phyloP scores from a whole-genome alignment of 1,284 basidiomycete genomes.

The Moesziomyces sp. region DNA sequence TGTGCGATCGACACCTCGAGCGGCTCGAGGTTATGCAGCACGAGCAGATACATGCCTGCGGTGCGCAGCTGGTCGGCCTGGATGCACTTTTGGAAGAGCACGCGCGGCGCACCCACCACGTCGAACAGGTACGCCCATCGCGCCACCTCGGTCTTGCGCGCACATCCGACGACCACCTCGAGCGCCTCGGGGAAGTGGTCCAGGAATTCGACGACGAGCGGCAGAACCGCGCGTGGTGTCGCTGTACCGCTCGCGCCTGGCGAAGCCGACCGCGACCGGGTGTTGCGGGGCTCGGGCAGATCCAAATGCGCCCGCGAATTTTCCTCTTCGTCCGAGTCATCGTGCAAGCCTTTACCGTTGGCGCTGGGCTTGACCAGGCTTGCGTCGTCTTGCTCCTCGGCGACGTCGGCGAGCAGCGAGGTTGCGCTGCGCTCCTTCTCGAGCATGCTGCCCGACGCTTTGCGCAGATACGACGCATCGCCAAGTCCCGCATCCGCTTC shows the following conservation, averaged over 20 bases:
- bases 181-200: slow-evolving; percentile 91
- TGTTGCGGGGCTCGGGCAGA: slow-evolving; percentile 5
- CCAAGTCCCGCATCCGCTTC: slow-evolving; percentile 72
- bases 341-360: neutral
- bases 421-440: slow-evolving; percentile 38
- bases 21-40: slow-evolving; percentile 91
- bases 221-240: slow-evolving; percentile 72
- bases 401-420: slow-evolving; percentile 43
- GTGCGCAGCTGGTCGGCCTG: slow-evolving; percentile 80
- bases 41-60: slow-evolving; percentile 90
- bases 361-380: neutral
- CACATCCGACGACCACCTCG: slow-evolving; percentile 94
- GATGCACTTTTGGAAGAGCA: slow-evolving; percentile 90
- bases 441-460: slow-evolving; percentile 33
- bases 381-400: slow-evolving; percentile 21
- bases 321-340: neutral
- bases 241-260: slow-evolving; percentile 44
- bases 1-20: slow-evolving; percentile 71
- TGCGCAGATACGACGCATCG: slow-evolving; percentile 31
- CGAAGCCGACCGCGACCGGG: neutral
- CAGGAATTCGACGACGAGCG: slow-evolving; percentile 84
- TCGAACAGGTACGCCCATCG: slow-evolving; percentile 89
- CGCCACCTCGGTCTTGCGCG: slow-evolving; percentile 94
- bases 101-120: slow-evolving; percentile 87
- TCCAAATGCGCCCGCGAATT: slow-evolving; percentile 7